A percentile compares a stretch with the other conserved stretches of the same genome.
These are phyloP conservation scores for Pyrenochaeta sp. DNA, from an alignment of 2,329 filamentous ascomycete genomes.

Conservation along the genomic window DNA sequence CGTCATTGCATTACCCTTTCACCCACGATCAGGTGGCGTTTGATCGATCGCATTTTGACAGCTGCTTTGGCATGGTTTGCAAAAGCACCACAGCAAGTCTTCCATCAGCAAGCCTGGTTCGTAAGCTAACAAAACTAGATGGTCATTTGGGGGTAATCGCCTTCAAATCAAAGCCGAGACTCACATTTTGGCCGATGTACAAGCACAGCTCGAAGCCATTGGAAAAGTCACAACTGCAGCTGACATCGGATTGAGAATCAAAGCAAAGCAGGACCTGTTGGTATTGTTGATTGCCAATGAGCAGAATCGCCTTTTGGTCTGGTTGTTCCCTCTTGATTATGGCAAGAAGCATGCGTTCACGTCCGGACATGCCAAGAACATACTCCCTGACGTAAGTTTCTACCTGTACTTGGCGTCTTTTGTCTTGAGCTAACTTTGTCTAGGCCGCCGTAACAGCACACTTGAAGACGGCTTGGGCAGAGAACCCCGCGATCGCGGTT, in stretches of 20 bases:
- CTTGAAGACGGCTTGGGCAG: slow-evolving; percentile 84
- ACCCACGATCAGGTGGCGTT: slow-evolving; percentile 75
- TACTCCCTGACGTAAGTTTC: slow-evolving; percentile 50
- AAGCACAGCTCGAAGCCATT: slow-evolving; percentile 70
- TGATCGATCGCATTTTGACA: slow-evolving; percentile 89
- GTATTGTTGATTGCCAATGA: slow-evolving; percentile 84
- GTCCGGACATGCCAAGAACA: slow-evolving; percentile 54
- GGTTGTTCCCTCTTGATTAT: slow-evolving; percentile 82
- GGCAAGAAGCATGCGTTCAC: slow-evolving; percentile 63
- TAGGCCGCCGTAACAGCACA: slow-evolving; percentile 69
- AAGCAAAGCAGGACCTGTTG: slow-evolving; percentile 84
- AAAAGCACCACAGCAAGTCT: slow-evolving; percentile 69
- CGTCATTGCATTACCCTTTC: slow-evolving; percentile 72
- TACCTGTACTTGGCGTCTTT: not conserved
- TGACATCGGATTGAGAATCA: slow-evolving; percentile 68
- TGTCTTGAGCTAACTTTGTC: slow-evolving; percentile 17
- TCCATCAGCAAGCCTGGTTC: not conserved
- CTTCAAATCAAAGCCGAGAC: slow-evolving; percentile 94
- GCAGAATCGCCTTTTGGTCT: slow-evolving; percentile 82
- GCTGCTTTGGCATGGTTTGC: slow-evolving; percentile 91
- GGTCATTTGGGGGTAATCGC: slow-evolving; percentile 95
- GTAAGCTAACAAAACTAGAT: slow-evolving; percentile 56
- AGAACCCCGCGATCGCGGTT: slow-evolving; percentile 86
- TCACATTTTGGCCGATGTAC: slow-evolving; percentile 79
- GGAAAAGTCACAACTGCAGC: slow-evolving; percentile 63